Evolutionary conservation across 495 filamentous ascomycete species (phyloP).

Genomic region (Rostrohypoxylon terebratum): DNA sequence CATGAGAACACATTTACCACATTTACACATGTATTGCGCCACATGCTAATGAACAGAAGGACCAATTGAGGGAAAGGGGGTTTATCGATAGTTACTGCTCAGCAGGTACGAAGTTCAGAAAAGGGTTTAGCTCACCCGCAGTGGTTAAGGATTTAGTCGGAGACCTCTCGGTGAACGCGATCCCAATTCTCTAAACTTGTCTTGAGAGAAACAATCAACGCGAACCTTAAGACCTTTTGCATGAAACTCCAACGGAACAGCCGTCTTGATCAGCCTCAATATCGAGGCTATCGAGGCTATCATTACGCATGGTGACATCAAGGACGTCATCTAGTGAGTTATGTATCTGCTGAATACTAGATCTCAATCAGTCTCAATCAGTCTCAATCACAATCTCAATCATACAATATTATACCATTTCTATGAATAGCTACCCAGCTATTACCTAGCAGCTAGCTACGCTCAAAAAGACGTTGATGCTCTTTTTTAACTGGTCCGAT

Average conservation of each 20-base stretch:
- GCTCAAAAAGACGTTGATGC: not conserved
- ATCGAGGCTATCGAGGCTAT: constrained; percentile 19
- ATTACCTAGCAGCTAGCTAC: too few species aligned
- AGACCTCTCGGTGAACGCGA: constrained; percentile 48
- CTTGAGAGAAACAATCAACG: constrained; percentile 29
- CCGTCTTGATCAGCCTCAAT: constrained; percentile 37
- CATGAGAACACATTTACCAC: not conserved
- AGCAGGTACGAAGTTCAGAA: not conserved
- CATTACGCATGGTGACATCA: constrained; percentile 16
- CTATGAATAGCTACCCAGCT: constrained; percentile 2
- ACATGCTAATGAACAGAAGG: constrained; percentile 25
- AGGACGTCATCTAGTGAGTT: constrained; percentile 22
- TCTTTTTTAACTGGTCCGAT: not conserved
- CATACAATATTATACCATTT: too few species aligned
- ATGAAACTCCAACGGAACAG: constrained; percentile 26
- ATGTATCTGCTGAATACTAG: not conserved
- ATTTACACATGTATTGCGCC: constrained; percentile 36
- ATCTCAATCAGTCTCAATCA: constrained; percentile 3
- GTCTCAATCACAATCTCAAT: not conserved
- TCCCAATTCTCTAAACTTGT: constrained; percentile 33
- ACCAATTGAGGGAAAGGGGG: constrained; percentile 28
- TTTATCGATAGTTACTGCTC: constrained; percentile 37
- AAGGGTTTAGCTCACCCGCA: not conserved
- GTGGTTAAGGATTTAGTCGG: constrained; percentile 15
- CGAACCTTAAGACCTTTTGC: constrained; percentile 1